Base-by-base conservation (phyloP, 2,329 filamentous ascomycete genomes). In the Daldinia sp. region DNA sequence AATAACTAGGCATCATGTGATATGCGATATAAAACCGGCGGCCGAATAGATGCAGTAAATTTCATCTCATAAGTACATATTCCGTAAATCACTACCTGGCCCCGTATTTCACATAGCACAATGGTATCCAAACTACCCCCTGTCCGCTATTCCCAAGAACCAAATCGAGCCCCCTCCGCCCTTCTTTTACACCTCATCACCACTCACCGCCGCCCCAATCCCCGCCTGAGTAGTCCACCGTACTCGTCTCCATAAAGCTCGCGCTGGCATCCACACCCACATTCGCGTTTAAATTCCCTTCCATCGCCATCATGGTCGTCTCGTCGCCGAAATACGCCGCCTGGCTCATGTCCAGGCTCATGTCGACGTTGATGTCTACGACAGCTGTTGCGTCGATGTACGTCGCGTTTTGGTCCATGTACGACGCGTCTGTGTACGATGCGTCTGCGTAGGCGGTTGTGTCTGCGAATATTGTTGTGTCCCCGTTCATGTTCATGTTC, bases 211-310 rank as follows among this genome's bases (percentile, higher is more conserved):
- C 62, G 1, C 69, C 70, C 68, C 70, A 73, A 15, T 65, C 70
- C 1, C 67, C 68, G 0, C 71, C 72, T 1, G 72, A 73, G 49
- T 74, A 73, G 41, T 74, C 71, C 9, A 30, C 29, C n/a, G 58
- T 50, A 4, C 23, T 51, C 2, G 47, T 30, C 13, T 48, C 63
- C 23, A 52, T 39, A 8, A 62, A 66, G 3, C 48, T 51, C 23
- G 64, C 68, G n/a, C 50, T 68, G 6, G 58, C 59, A 6, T 64
- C 53, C 10, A 67, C 27, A 19, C 21, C 54, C 35, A 67, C 32
- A 21, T 56, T 70, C 57, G 67, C 66, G 10, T 70, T 67, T 55
- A 67, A 58, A 13, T 8, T 17, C 64, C 30, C 27, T 19, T 51
- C 50, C 32, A 51, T 32, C 23, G 55, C 25, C 17, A 51, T 27